Evolutionary conservation across 1,284 basidiomycete species (phyloP), one percentile per base, ranked within the genome.

Genomic region (Tetrapyrgos nigripes): DNA sequence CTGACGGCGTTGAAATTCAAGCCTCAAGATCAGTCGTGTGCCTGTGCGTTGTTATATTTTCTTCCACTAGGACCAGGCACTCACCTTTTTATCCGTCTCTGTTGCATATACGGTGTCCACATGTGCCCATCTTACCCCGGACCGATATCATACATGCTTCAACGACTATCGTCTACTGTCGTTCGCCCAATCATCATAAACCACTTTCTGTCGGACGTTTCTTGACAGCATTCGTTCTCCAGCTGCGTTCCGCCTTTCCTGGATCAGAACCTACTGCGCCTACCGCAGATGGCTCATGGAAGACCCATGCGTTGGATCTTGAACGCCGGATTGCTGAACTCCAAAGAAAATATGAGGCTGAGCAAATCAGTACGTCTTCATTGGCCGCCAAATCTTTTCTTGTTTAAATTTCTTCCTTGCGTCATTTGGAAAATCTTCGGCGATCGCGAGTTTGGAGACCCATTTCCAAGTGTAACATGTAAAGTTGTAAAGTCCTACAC

Each of bases 221-320:
- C 45, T 51, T 11, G 26, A 33, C 59, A 84, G 82, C 80, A 55
- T 83, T 79, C 69, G 70, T 78, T 26, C 69, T 83, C 19, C 76
- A 82, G 54, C 68, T 85, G 27, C 76, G 71, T 21, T 54, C 72
- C 2, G 66, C 62, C 47, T 82, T 83, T 64, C 67, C 75, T 27
- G 46, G 69, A 4, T 66, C 72, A 5, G 49, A 40, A n/a, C 64
- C 68, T 24, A 35, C 57, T 43, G 62, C 68, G 40, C 64, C 67
- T 28, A 62, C 62, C 17, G 23, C 59, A 1, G 71, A 74, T 17
- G 66, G 69, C 13, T 68, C 70, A 24, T 86, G 83, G 84, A 77
- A 76, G 54, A 70, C 64, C 3, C 78, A 76, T 54, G 82, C 77
- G 1, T 67, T 82, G n/a, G 66, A 70, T 23, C 69, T 86, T 19